These are phyloP conservation scores for Fraxinus velutina DNA, from an alignment of 305 asterid species.

Conservation along the genomic window DNA sequence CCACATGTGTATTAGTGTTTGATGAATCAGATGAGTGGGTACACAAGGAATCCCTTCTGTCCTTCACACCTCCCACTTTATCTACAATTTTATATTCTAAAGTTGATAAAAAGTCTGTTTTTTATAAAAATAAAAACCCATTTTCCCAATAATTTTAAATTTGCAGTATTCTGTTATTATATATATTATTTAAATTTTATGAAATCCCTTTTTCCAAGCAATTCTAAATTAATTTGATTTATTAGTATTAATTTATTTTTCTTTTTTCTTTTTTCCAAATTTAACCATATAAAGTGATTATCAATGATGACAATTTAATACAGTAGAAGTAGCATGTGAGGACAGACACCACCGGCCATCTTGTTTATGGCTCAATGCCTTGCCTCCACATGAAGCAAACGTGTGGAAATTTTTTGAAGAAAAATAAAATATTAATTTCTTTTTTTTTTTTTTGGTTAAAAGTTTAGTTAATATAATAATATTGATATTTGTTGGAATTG, in stretches of 20 bases:
- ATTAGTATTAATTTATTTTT: not conserved
- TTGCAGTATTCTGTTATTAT: not conserved
- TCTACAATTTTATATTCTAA: not conserved
- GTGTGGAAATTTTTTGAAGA: not conserved
- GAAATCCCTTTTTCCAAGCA: not conserved
- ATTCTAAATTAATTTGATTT: not conserved
- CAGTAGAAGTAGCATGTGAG: conserved; percentile 26
- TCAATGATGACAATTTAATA: not conserved
- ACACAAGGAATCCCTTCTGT: conserved; percentile 33
- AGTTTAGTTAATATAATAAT: not conserved
- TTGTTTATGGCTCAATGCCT: conserved; percentile 19
- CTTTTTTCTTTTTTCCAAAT: not conserved
- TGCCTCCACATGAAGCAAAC: conserved; percentile 39
- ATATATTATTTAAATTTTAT: not conserved
- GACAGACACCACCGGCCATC: conserved; percentile 29
- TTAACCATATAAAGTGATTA: not conserved
- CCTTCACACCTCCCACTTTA: conserved; percentile 22
- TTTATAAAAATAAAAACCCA: not conserved
- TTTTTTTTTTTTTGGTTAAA: not conserved
- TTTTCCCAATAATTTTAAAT: not conserved
- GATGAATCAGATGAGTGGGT: conserved; percentile 15
- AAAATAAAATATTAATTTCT: not conserved
- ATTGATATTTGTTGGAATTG: not conserved
- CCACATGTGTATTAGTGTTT: conserved; percentile 11
- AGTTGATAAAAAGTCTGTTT: not conserved